Conservation (phyloP, 768 basidiomycete genomes). For the Lactarius akahatsu region DNA sequence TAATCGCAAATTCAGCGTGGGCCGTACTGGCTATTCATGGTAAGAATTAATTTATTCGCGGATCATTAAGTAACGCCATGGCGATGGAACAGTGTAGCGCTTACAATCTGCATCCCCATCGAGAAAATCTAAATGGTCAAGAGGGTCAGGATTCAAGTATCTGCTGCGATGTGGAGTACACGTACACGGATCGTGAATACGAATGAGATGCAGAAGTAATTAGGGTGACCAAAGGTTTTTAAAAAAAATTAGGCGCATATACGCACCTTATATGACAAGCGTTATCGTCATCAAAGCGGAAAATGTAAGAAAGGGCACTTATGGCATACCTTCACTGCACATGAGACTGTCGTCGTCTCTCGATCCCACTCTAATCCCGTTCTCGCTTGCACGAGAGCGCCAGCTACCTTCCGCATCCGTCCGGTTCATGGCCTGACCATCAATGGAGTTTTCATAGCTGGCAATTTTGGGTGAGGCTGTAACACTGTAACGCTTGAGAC, state of each 20-base stretch:
- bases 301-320: slow-evolving; percentile 39
- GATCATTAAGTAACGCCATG: slow-evolving; percentile 40
- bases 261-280: slow-evolving; percentile 33
- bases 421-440: slow-evolving; percentile 42
- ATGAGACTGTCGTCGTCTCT: slow-evolving; percentile 40
- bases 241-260: slow-evolving; percentile 38
- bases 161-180: slow-evolving; percentile 1
- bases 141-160: slow-evolving; percentile 4
- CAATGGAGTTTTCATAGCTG: slow-evolving; percentile 34
- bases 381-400: slow-evolving; percentile 68
- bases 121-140: slow-evolving; percentile 9
- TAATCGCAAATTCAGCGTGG: background rate
- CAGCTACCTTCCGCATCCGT: slow-evolving; percentile 67
- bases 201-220: background rate
- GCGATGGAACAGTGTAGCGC: slow-evolving; percentile 31
- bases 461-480: slow-evolving; percentile 47
- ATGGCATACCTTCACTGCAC: slow-evolving; percentile 49
- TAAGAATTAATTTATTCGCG: slow-evolving; percentile 30
- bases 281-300: slow-evolving; percentile 37
- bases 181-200: slow-evolving; percentile 15
- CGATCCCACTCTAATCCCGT: slow-evolving; percentile 64
- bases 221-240: slow-evolving; percentile 4
- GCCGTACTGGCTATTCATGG: slow-evolving; percentile 24
- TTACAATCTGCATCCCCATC: slow-evolving; percentile 24
- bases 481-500: slow-evolving; percentile 44